Evolutionary conservation across 495 filamentous ascomycete genomes (phyloP), one percentile per base, ranked within the genome.

Genomic region (Aspergillus biplanus): DNA sequence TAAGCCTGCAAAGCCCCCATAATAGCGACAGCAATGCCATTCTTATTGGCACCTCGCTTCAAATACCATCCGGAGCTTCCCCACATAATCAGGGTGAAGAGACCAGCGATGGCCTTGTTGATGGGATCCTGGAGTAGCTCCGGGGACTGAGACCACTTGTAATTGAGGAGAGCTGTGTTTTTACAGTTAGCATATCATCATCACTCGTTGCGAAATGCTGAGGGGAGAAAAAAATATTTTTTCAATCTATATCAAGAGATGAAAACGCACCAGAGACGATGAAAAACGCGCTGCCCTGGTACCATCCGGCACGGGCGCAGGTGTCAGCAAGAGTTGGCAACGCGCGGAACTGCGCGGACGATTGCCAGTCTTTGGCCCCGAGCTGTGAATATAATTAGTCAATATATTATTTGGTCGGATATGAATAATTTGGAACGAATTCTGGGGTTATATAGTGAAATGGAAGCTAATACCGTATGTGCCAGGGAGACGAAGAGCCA

Each of bases 241-340:
- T 27, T 27, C 21, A 27, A 27, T 27, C 21, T 2, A 39, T 33
- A 42, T 13, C 21, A 6, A 34, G 39, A 55, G 18, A 55, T 8
- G 12, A 6, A 59, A 33, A 63, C 31, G 32, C 55, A 73, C 71
- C 73, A 8, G 64, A 72, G 32, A 75, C 58, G 32, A 75, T 33
- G 52, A 72, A 66, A 32, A 67, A 75, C 5, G 50, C 69, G 58
- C 71, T 72, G 15, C 73, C 73, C 63, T 75, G 73, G 50, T 71
- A 72, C 73, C 73, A 75, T 33, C 70, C 73, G 8, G 64, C 70
- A 4, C 58, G 70, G 42, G 67, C 69, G 56, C 71, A 71, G 35
- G 71, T 69, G 57, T 64, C 70, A 50, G 71, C 68, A 11, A 72
- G 61, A 35, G 55, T 68, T 13, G 71, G 73, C 5, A 74, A 59